Evolutionary conservation across 495 filamentous ascomycete genomes (phyloP).

Genomic region (Trichocladium uniseriatum): DNA sequence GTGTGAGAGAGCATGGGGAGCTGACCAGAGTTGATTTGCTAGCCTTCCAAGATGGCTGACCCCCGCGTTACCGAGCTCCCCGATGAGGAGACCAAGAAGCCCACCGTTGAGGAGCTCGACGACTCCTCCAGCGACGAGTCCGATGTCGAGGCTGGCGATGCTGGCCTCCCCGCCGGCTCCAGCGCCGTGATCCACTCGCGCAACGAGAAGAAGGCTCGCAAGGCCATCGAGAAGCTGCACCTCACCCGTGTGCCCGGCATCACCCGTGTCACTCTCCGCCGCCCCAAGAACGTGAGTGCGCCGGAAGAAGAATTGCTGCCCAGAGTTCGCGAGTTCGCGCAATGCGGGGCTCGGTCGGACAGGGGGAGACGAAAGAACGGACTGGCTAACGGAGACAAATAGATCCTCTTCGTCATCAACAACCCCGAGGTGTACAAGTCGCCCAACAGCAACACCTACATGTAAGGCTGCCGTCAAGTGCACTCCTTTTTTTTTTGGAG

Average conservation of each 20-base stretch:
- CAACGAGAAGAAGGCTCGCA: conserved; percentile 99
- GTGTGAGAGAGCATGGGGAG: conserved; percentile 17
- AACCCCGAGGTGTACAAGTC: conserved; percentile 99
- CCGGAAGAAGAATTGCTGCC: not conserved
- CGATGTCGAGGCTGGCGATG: conserved; percentile 58
- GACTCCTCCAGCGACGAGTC: conserved; percentile 64
- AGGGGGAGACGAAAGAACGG: not conserved
- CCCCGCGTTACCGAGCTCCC: conserved; percentile 95
- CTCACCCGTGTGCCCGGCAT: conserved; percentile 94
- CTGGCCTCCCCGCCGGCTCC: conserved; percentile 73
- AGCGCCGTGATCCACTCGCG: conserved; percentile 87
- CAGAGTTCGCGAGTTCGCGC: not conserved
- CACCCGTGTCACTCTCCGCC: conserved; percentile 91
- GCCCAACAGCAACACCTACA: conserved; percentile 96
- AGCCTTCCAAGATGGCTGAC: conserved; percentile 66
- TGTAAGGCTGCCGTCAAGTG: conserved; percentile 50
- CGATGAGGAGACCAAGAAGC: conserved; percentile 77
- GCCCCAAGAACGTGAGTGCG: conserved; percentile 90
- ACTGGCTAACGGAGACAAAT: conserved; percentile 21
- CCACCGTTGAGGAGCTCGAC: conserved; percentile 69
- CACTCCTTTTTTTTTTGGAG: not conserved
- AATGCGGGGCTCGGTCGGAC: conserved; percentile 3
- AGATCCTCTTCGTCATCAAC: conserved; percentile 99
- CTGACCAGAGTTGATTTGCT: conserved; percentile 16
- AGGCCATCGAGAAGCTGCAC: conserved; percentile 96